A percentile compares a stretch with the other conserved stretches of the same genome.
These are phyloP conservation scores for Euryodendron excelsum DNA, from an alignment of 148 eudicot species.

Conservation along the genomic window DNA sequence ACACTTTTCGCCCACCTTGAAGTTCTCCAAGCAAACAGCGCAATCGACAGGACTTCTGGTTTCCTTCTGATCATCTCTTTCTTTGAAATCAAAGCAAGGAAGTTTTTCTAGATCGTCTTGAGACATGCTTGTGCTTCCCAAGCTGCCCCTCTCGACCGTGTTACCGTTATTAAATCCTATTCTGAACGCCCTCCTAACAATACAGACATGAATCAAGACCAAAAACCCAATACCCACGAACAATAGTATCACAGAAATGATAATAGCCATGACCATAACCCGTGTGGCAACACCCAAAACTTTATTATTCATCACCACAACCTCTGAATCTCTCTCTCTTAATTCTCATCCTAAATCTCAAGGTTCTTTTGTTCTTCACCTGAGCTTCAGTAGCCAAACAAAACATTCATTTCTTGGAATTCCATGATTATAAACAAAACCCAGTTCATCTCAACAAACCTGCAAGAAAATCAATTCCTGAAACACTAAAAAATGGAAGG, in stretches of 20 bases:
- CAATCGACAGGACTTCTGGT: conserved; percentile 41
- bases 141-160: conserved; percentile 22
- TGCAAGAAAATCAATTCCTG: neutral
- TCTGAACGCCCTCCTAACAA: conserved; percentile 25
- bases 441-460: neutral
- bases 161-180: conserved; percentile 3
- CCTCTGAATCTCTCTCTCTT: neutral
- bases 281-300: conserved; percentile 21
- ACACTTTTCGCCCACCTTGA: conserved; percentile 57
- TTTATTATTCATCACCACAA: conserved; percentile 10
- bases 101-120: conserved; percentile 43
- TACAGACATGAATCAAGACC: conserved; percentile 31
- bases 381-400: neutral
- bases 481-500: neutral
- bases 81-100: conserved; percentile 54
- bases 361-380: neutral
- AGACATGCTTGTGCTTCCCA: conserved; percentile 33
- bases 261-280: conserved; percentile 28
- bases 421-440: neutral
- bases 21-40: conserved; percentile 66
- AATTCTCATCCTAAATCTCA: neutral
- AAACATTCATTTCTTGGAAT: neutral
- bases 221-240: conserved; percentile 32
- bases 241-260: conserved; percentile 30
- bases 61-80: conserved; percentile 20